These are phyloP conservation scores for Prunus padus DNA, from an alignment of 306 rosid species.

Conservation along the genomic window DNA sequence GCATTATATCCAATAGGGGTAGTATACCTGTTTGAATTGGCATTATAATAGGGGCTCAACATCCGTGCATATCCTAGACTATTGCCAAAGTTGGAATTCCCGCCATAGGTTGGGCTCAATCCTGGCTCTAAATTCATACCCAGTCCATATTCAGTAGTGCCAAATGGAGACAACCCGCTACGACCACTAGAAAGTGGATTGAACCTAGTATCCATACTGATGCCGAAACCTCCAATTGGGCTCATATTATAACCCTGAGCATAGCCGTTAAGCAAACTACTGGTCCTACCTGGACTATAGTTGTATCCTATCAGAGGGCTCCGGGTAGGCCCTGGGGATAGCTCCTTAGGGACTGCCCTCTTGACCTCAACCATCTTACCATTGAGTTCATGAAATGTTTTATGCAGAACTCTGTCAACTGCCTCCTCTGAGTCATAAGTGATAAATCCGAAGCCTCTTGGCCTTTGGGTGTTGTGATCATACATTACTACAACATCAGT, in stretches of 20 bases:
- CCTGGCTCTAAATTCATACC: conserved; percentile 80
- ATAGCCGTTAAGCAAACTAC: conserved; percentile 57
- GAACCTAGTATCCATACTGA: conserved; percentile 84
- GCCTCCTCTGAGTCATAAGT: conserved; percentile 93
- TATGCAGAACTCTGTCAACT: conserved; percentile 76
- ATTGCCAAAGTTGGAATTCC: conserved; percentile 60
- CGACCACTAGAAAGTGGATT: conserved; percentile 69
- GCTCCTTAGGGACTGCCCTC: conserved; percentile 93
- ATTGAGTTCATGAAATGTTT: conserved; percentile 84
- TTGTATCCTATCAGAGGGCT: conserved; percentile 72
- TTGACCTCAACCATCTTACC: conserved; percentile 97
- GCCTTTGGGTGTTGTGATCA: conserved; percentile 95
- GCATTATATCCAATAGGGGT: conserved; percentile 74
- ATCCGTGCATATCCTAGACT: conserved; percentile 77
- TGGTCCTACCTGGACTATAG: conserved; percentile 64
- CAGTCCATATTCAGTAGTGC: conserved; percentile 67
- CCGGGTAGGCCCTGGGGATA: conserved; percentile 69
- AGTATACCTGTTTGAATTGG: conserved; percentile 63
- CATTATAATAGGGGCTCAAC: conserved; percentile 59
- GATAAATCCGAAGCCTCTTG: conserved; percentile 95
- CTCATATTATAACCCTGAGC: conserved; percentile 79
- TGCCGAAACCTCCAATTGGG: conserved; percentile 83
- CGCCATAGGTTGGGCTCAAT: conserved; percentile 65
- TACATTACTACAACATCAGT: conserved; percentile 95
- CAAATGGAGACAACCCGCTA: conserved; percentile 69